A percentile compares a stretch with the other conserved stretches of the same genome.
Evolutionary conservation across 129 eudicot species (phyloP).

Genomic region (Artemisia tridentata): DNA sequence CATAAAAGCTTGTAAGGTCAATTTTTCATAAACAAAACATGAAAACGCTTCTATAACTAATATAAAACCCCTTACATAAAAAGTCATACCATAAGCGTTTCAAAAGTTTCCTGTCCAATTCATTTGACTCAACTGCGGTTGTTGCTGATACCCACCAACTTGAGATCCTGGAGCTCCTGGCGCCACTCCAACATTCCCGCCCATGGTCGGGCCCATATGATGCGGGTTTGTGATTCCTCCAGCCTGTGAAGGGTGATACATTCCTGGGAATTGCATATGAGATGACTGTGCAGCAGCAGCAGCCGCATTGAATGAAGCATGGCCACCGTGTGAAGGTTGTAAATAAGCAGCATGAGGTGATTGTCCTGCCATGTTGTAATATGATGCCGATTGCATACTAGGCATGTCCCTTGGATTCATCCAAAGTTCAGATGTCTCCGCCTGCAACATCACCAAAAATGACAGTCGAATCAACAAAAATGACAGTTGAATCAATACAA

Average conservation of each 20-base stretch:
- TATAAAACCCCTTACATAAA: constrained; percentile 40
- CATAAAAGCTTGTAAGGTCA: constrained; percentile 28
- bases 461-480: background rate
- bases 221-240: constrained; percentile 63
- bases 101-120: constrained; percentile 84
- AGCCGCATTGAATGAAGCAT: constrained; percentile 64
- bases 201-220: constrained; percentile 58
- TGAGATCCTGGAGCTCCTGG: constrained; percentile 68
- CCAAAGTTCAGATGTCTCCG: constrained; percentile 93
- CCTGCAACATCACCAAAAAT: constrained; percentile 39
- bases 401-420: constrained; percentile 81
- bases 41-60: constrained; percentile 45
- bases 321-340: constrained; percentile 70
- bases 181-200: constrained; percentile 70
- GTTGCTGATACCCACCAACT: constrained; percentile 85
- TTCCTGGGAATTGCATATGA: constrained; percentile 80
- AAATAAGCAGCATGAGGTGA: constrained; percentile 72
- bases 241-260: constrained; percentile 72
- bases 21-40: constrained; percentile 35
- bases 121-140: constrained; percentile 61
- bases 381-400: constrained; percentile 72
- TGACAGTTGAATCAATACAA: background rate
- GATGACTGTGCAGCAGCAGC: constrained; percentile 66
- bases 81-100: constrained; percentile 22
- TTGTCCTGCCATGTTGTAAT: constrained; percentile 84